Conservation (phyloP, 352 stramenopile species). For the Globisporangium takayamanum region DNA sequence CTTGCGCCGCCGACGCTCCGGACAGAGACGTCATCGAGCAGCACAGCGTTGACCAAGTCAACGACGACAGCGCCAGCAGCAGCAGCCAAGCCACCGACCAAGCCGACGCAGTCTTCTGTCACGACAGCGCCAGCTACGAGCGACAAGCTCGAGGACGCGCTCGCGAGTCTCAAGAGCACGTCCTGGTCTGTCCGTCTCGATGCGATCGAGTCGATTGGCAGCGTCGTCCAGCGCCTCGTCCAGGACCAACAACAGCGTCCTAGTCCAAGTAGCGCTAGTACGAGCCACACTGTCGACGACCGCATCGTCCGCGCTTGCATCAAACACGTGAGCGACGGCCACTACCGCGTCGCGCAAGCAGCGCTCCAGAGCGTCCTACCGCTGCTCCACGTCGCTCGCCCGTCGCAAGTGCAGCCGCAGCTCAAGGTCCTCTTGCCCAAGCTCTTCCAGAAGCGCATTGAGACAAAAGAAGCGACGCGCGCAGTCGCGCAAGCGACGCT, state of each 20-base stretch:
- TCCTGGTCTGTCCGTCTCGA: conserved; percentile 68
- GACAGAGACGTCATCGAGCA: neutral
- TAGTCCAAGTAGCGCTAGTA: neutral
- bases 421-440: conserved; percentile 55
- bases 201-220: conserved; percentile 43
- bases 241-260: conserved; percentile 8
- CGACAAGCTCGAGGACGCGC: conserved; percentile 42
- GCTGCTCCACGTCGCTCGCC: conserved; percentile 33
- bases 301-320: conserved; percentile 46
- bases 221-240: conserved; percentile 15
- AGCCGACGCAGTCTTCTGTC: conserved; percentile 13
- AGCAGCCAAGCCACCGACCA: conserved; percentile 13
- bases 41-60: neutral
- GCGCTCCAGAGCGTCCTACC: conserved; percentile 54
- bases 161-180: conserved; percentile 38
- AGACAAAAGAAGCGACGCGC: conserved; percentile 64
- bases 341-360: conserved; percentile 70
- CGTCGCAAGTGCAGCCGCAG: conserved; percentile 36
- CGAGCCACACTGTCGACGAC: conserved; percentile 34
- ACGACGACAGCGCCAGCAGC: conserved; percentile 6
- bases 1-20: too few relatives aligned
- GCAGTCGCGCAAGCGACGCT: conserved; percentile 50
- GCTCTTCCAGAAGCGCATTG: conserved; percentile 71
- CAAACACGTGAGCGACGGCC: conserved; percentile 57
- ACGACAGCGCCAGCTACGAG: conserved; percentile 4